These are phyloP conservation scores for Wickerhamomyces alni DNA, from an alignment of 805 yeast genomes.

Conservation along the genomic window DNA sequence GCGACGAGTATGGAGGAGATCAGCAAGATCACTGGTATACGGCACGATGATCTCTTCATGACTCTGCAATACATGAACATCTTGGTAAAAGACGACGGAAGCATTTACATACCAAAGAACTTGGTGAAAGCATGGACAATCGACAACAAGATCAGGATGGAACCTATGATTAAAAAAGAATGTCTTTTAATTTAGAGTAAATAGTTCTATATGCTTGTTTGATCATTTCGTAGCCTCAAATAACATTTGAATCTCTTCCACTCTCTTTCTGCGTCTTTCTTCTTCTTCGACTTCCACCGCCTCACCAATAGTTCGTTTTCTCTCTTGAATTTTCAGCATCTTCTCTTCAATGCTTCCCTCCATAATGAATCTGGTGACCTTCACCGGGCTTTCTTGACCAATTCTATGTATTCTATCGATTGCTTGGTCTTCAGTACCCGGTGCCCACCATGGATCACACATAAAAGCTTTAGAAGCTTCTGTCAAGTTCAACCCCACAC, in stretches of 20 bases:
- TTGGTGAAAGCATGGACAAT: slow-evolving; percentile 12
- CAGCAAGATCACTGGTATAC: slow-evolving; percentile 53
- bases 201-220: neutral
- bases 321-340: slow-evolving; percentile 82
- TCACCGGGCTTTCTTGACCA: slow-evolving; percentile 73
- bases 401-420: slow-evolving; percentile 88
- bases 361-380: slow-evolving; percentile 74
- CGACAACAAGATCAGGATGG: slow-evolving; percentile 9
- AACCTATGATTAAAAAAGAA: slow-evolving; percentile 10
- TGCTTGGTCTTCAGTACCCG: slow-evolving; percentile 86
- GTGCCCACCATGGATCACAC: slow-evolving; percentile 99
- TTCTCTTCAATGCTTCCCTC: slow-evolving; percentile 80
- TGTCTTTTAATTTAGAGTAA: slow-evolving; percentile 5
- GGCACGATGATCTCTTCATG: slow-evolving; percentile 54
- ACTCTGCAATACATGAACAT: slow-evolving; percentile 54
- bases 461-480: slow-evolving; percentile 79
- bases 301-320: slow-evolving; percentile 77
- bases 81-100: slow-evolving; percentile 25
- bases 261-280: slow-evolving; percentile 60
- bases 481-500: slow-evolving; percentile 86
- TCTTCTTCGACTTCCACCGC: slow-evolving; percentile 73
- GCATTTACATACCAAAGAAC: slow-evolving; percentile 10
- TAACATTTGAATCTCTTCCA: slow-evolving; percentile 66
- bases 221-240: slow-evolving; percentile 35
- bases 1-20: slow-evolving; percentile 41